Evolutionary conservation across 805 yeast genomes (phyloP).

Genomic region (Candida qinlingensis): DNA sequence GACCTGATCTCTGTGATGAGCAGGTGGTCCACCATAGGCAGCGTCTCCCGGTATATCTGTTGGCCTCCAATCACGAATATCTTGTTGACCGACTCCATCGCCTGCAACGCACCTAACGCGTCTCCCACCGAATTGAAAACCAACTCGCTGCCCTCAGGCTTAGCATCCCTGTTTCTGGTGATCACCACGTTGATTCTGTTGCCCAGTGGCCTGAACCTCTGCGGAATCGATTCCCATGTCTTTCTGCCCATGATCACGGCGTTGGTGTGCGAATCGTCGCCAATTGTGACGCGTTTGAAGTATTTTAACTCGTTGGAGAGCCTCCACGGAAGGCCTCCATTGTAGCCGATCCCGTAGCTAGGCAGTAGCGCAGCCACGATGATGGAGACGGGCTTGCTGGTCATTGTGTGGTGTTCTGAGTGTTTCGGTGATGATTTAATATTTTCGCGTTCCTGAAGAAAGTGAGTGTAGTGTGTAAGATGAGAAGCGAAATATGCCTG

Average conservation of each 20-base stretch:
- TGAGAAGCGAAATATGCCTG: neutral
- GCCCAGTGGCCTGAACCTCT: constrained; percentile 75
- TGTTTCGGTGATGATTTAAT: neutral
- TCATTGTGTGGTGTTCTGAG: neutral
- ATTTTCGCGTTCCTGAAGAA: neutral
- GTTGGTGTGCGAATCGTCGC: constrained; percentile 37
- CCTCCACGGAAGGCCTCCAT: constrained; percentile 86
- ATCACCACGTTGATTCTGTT: constrained; percentile 71
- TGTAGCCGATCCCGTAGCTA: constrained; percentile 74
- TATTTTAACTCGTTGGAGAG: constrained; percentile 79
- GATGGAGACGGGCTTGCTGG: constrained; percentile 41
- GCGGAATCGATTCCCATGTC: constrained; percentile 94
- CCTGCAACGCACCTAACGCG: constrained; percentile 34
- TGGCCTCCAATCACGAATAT: constrained; percentile 92
- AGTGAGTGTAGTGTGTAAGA: neutral
- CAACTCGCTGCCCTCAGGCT: constrained; percentile 20
- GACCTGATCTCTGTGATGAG: constrained; percentile 63
- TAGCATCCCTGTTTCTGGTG: constrained; percentile 38
- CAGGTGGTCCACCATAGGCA: constrained; percentile 43
- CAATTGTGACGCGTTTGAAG: constrained; percentile 68
- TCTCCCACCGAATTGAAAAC: constrained; percentile 38
- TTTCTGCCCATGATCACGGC: constrained; percentile 95
- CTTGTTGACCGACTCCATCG: constrained; percentile 37
- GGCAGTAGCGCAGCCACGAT: constrained; percentile 88
- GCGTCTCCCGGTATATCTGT: constrained; percentile 63